These are phyloP conservation scores for Neofusicoccum laricinum DNA, from an alignment of 2,329 filamentous ascomycete species.

Conservation along the genomic window DNA sequence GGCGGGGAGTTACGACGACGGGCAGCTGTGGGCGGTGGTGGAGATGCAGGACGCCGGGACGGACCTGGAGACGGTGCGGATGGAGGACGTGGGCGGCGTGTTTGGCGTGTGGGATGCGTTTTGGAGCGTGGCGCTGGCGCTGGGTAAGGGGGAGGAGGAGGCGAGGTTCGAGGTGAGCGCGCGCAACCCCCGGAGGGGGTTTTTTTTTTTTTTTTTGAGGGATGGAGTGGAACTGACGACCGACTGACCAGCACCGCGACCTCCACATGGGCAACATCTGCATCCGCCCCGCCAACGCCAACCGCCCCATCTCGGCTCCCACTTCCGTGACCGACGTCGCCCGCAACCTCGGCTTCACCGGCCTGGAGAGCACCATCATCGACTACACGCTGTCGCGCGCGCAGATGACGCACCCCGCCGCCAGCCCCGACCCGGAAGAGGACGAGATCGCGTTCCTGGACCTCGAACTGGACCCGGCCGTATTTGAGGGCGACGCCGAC, in stretches of 20 bases:
- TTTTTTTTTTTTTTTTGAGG: no score
- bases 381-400: conserved; percentile 68
- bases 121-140: conserved; percentile 61
- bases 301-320: conserved; percentile 26
- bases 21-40: conserved; percentile 61
- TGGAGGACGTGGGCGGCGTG: conserved; percentile 33
- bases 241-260: conserved; percentile 53
- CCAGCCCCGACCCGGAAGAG: conserved; percentile 12
- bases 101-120: conserved; percentile 61
- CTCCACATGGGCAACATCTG: conserved; percentile 67
- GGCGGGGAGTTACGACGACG: conserved; percentile 51
- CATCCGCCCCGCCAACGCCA: conserved; percentile 36
- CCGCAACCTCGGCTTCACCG: conserved; percentile 50
- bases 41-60: conserved; percentile 66
- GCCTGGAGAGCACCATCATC: conserved; percentile 62
- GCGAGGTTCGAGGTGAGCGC: conserved; percentile 54
- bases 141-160: conserved; percentile 60
- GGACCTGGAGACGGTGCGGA: conserved; percentile 41
- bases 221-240: no score
- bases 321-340: conserved; percentile 26
- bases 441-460: conserved; percentile 43
- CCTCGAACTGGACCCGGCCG: conserved; percentile 40
- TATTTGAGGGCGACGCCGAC: conserved; percentile 47
- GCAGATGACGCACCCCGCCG: conserved; percentile 36
- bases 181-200: no score